Base-by-base conservation (phyloP, 352 stramenopile species). In the Phytopythium sindhum region DNA sequence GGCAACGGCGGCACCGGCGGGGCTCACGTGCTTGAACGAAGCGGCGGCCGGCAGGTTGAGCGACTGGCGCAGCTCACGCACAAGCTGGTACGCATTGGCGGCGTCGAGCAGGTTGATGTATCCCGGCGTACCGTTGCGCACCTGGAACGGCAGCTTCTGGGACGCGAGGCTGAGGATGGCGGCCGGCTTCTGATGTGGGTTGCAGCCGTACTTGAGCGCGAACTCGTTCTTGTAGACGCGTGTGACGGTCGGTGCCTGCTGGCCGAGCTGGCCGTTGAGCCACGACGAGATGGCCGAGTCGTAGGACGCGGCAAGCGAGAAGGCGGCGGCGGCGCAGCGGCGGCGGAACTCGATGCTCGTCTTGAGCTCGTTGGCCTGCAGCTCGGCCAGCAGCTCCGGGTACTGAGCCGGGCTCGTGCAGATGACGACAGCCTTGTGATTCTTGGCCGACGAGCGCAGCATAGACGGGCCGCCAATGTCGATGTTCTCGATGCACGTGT, bases 401-500 rank as follows among this genome's bases (percentile, higher is more conserved):
- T 99, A 99, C 73, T 99, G 97, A 58, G 84, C 70, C 0, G 97
- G 97, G 62, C 73, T 91, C 9, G 97, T 99, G 64, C 98, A 97
- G 85, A 99, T 99, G 23, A 98, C 92, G 21, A 99, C 98, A 59
- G 97, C 97, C 68, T 95, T 90, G 87, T 99, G 97, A 84, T 99
- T 99, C 87, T 99, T 99, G 57, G 98, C 97, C 33, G 97, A 98
- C 50, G 96, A 99, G 53, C 98, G 94, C 39, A 99, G 82, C 98
- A 99, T 99, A 56, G 90, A 98, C 23, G 98, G 98, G 15, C 98
- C 98, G 50, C 98, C 98, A 80, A 99, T 99, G 76, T 99, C 98
- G 73, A 99, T 99, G 85, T 99, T 99, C 77, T 99, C 98, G 70
- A 99, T 98, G 85, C 97, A 99, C 68, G 97, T 98, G 72, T 98